Evolutionary conservation across 2,329 filamentous ascomycete genomes (phyloP).

Genomic region (Colletotrichum viniferum): DNA sequence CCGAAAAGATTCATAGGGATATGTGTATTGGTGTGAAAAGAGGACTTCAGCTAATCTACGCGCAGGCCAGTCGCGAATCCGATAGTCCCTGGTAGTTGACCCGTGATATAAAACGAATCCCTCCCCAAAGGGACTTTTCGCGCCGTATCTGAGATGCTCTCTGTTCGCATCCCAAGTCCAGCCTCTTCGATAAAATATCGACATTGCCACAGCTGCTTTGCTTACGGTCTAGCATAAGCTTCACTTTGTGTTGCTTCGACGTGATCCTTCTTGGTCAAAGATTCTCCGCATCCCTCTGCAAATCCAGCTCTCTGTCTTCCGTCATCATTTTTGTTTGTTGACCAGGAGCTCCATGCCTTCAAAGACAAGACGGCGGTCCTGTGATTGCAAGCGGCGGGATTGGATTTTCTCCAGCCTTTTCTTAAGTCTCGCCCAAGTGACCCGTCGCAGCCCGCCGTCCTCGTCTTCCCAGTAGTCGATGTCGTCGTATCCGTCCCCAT

Average conservation of each 20-base stretch:
- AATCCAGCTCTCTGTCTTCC: accelerated
- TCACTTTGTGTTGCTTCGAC: background rate
- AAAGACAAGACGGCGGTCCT: background rate
- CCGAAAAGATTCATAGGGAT: background rate
- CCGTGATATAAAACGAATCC: background rate
- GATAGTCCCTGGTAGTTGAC: background rate
- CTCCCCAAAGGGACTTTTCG: background rate
- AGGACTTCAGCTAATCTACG: background rate
- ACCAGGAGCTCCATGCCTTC: background rate
- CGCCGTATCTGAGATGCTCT: background rate
- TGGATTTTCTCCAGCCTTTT: background rate
- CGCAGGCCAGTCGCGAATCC: background rate
- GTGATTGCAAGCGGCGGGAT: accelerated
- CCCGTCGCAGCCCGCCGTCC: accelerated
- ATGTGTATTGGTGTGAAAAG: background rate
- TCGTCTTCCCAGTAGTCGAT: too few relatives aligned
- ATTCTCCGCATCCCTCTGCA: background rate
- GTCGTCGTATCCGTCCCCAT: too few relatives aligned
- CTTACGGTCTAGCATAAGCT: background rate
- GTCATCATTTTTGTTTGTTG: background rate
- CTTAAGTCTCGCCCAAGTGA: background rate
- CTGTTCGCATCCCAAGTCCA: background rate
- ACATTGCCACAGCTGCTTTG: background rate
- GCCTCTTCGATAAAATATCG: background rate
- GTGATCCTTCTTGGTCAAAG: background rate